These are phyloP conservation scores for Penicillium mononematosum DNA, from an alignment of 495 filamentous ascomycete species.

Conservation along the genomic window DNA sequence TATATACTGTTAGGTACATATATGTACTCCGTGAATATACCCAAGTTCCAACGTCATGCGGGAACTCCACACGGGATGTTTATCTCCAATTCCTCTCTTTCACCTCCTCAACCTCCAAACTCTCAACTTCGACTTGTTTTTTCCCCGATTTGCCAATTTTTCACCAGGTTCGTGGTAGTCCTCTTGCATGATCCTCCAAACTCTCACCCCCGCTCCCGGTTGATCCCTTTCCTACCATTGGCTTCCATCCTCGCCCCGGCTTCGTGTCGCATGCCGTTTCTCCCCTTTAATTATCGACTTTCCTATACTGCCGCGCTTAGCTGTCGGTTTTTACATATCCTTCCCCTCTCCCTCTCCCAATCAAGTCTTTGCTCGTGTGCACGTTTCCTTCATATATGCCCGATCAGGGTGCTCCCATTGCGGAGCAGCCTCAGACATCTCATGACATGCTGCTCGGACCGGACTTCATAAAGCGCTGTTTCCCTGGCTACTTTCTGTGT, in stretches of 20 bases:
- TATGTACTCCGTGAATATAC: neutral
- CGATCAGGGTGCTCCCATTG: slow-evolving; percentile 17
- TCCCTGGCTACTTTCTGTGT: slow-evolving; percentile 17
- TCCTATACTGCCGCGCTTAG: slow-evolving; percentile 29
- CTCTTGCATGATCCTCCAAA: slow-evolving; percentile 18
- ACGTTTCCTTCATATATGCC: slow-evolving; percentile 17
- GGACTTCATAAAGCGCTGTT: slow-evolving; percentile 13
- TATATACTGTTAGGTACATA: neutral
- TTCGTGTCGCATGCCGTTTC: slow-evolving; percentile 19
- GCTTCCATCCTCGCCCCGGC: slow-evolving; percentile 11
- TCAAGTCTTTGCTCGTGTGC: slow-evolving; percentile 11
- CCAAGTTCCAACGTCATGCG: slow-evolving; percentile 1
- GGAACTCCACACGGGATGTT: neutral
- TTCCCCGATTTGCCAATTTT: neutral
- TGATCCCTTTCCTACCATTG: slow-evolving; percentile 27
- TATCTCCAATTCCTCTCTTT: slow-evolving; percentile 5
- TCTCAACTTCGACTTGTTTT: neutral
- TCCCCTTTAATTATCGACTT: slow-evolving; percentile 19
- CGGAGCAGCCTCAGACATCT: slow-evolving; percentile 29
- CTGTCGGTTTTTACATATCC: neutral
- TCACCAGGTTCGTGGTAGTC: slow-evolving; percentile 20
- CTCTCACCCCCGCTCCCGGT: slow-evolving; percentile 12
- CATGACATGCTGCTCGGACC: slow-evolving; percentile 24
- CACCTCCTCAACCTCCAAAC: neutral
- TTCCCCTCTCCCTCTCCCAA: slow-evolving; percentile 19